Evolutionary conservation across 805 yeast genomes (phyloP), one percentile per base, ranked within the genome.

Genomic region (Candida hungchunana): DNA sequence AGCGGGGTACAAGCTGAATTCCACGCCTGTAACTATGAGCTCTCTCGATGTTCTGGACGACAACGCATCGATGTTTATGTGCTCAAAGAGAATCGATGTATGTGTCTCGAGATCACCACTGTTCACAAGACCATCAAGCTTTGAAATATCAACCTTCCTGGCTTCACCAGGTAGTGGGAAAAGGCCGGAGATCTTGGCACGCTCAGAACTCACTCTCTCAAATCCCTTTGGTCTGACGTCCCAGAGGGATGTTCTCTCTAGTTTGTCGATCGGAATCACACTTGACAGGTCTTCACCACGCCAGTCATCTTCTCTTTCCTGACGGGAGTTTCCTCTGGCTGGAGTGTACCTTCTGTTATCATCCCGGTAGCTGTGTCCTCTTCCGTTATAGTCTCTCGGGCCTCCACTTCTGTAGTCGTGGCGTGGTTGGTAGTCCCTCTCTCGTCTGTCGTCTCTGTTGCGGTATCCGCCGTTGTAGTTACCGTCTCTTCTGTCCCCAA

Each of bases 101-200:
- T 59, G 56, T 29, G 49, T 46, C 20, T 48, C 48, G 15, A 56
- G 34, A 26, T 52, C 59, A 21, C 61, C 62, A 23, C 55, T 50
- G 10, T 40, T 38, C 5, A 58, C 60, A 5, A 57, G 42, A 12
- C 61, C 62, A 38, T 58, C 56, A 16, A 57, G 36, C 27, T 53
- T 49, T 6, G 62, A 50, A 7, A 54, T 52, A 36, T 61, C 63
- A 19, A 61, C 39, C 13, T 49, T 51, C 40, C 49, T 55, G 0
- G 77, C 77, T 44, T 67, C 69, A 4, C 88, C 88, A 1, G 93
- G 90, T 13, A 74, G 63, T 3, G 89, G 86, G 50, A 86, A 87
- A 3, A 84, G 57, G 0, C 95, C 95, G 2, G 86, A 73, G 13
- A 82, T 61, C 50, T 86, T 87, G 6, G 93, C 95, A 41, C 81